phyloP scores from a whole-genome alignment of 768 basidiomycete genomes.

The Suillus placidus region DNA sequence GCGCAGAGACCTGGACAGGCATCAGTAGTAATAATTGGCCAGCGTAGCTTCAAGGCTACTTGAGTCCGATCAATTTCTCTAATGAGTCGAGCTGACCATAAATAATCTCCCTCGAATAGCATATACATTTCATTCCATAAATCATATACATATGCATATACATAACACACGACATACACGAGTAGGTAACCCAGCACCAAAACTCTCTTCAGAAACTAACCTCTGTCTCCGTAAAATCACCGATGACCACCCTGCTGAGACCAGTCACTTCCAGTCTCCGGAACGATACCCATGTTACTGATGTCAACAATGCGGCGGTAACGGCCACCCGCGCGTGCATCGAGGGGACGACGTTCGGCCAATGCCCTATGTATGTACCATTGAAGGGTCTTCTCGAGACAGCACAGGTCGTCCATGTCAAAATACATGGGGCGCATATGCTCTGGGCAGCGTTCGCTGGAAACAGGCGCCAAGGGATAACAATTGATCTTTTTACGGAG shows the following conservation, averaged over 20 bases:
- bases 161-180: not conserved
- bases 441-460: not conserved
- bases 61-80: no score
- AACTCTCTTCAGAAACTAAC: not conserved
- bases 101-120: no score
- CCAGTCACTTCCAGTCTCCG: slow-evolving; percentile 5
- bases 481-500: slow-evolving; percentile 6
- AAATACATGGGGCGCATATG: slow-evolving; percentile 13
- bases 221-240: not conserved
- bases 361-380: slow-evolving; percentile 6
- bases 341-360: slow-evolving; percentile 12
- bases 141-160: not conserved
- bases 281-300: not conserved
- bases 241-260: not conserved
- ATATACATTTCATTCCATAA: not conserved
- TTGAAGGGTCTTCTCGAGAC: slow-evolving; percentile 3
- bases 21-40: not conserved
- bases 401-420: slow-evolving; percentile 11
- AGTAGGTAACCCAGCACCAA: not conserved
- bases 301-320: slow-evolving; percentile 9
- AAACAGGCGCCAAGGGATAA: slow-evolving; percentile 7
- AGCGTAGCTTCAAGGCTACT: no score
- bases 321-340: slow-evolving; percentile 12
- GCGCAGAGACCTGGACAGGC: no score
- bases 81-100: not conserved